These are phyloP conservation scores for Phytophthora kernoviae DNA, from an alignment of 352 stramenopile species.

Conservation along the genomic window DNA sequence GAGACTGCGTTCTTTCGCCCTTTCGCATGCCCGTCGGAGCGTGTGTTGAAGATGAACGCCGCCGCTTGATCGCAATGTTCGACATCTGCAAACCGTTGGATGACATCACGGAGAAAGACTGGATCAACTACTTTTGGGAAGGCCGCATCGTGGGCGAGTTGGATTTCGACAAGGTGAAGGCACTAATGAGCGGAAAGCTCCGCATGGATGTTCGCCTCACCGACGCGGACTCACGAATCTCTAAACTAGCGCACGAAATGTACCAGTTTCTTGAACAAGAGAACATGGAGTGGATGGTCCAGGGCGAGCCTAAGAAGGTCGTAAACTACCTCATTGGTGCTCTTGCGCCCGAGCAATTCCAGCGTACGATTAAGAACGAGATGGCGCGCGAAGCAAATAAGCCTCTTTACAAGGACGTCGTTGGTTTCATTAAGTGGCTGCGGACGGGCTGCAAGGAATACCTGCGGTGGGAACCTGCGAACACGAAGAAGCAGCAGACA, in stretches of 20 bases:
- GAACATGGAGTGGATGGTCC: no score
- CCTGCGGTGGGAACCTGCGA: slow-evolving; percentile 2
- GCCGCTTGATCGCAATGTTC: slow-evolving; percentile 9
- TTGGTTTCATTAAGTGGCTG: slow-evolving; percentile 15
- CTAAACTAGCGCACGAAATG: slow-evolving; percentile 11
- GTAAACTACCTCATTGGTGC: no score
- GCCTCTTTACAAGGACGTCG: slow-evolving; percentile 3
- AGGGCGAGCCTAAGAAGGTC: no score
- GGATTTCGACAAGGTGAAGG: slow-evolving; percentile 17
- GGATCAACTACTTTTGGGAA: slow-evolving; percentile 20
- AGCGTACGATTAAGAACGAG: background rate
- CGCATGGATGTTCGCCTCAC: background rate
- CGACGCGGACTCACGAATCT: slow-evolving; percentile 7
- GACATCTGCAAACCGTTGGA: slow-evolving; percentile 13
- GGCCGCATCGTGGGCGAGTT: slow-evolving; percentile 9
- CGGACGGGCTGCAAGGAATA: slow-evolving; percentile 8
- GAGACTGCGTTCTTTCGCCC: slow-evolving; percentile 11
- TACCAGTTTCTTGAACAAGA: slow-evolving; percentile 3
- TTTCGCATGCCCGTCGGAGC: slow-evolving; percentile 6
- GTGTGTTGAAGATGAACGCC: slow-evolving; percentile 17
- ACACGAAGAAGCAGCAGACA: background rate
- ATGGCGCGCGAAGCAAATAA: slow-evolving; percentile 11
- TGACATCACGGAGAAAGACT: slow-evolving; percentile 5
- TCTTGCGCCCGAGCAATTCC: no score
- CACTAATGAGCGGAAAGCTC: background rate